Base-by-base conservation (phyloP, 148 eudicot genomes). In the Heliamphora exappendiculata region DNA sequence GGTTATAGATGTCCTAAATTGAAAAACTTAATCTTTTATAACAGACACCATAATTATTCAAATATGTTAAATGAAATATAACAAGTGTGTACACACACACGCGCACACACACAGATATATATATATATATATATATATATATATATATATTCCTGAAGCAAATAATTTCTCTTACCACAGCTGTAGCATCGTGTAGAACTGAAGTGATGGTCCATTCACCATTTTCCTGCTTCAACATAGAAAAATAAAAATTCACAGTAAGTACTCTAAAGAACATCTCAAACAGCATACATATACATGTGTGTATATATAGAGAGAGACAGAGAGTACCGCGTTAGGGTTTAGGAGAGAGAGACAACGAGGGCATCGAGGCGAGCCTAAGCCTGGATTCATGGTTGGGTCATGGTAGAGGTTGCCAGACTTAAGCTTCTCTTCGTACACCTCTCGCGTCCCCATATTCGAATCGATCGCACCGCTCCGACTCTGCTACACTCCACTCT, bases 381-480 rank as follows among this genome's bases (percentile, higher is more conserved):
- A 89, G 50, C 96, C 96, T 39, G 93, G 93, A 2, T 88, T 87
- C 24, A 93, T 85, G 77, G 98, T 93, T 60, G 98, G 98, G 59
- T 88, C 97, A 70, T 91, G 82, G 75, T 84, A 36, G 36, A 89
- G 59, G 75, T 93, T 91, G 20, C 91, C 93, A 8, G 73, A 85
- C 74, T 88, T 75, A 20, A 91, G 79, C 86, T 89, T 93, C 83
- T 91, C 82, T 73, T 93, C 98, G 75, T 93, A 93, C 33, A 89
- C 96, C 67, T 93, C 93, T 81, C 98, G 77, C 1, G 98, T 93
- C 16, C 98, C 98, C 93, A 91, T 90, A 63, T 51, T 29, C 49
- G 7, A 24, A 62, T 44, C 70, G 53, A 17, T 50, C 59, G 33
- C 29, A 17, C 73, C 36, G 28, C 31, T 26, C 28, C n/a, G n/a